Conservation (phyloP, 108 stramenopile genomes). For the Cyclostephanos tholiformis region DNA sequence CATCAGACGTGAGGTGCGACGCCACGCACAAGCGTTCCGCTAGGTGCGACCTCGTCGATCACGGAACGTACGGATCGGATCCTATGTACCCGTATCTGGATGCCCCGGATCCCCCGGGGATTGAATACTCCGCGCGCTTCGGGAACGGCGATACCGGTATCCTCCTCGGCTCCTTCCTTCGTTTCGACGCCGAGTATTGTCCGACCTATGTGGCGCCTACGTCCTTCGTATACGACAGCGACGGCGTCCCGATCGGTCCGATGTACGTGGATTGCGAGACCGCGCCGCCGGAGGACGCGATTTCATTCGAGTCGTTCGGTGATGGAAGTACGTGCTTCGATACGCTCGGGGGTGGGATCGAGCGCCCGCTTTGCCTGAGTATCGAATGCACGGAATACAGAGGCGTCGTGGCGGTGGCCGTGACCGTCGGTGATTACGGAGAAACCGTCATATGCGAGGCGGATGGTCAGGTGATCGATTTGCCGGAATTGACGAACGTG, state of each 20-base stretch:
- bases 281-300: slow-evolving; percentile 7
- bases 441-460: slow-evolving; percentile 23
- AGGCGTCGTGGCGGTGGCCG: slow-evolving; percentile 7
- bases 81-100: slow-evolving; percentile 18
- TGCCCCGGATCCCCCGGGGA: neutral
- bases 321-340: slow-evolving; percentile 25
- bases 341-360: slow-evolving; percentile 16
- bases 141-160: neutral
- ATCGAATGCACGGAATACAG: slow-evolving; percentile 12
- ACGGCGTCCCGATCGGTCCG: slow-evolving; percentile 14
- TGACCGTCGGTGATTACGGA: slow-evolving; percentile 13
- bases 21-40: slow-evolving; percentile 11
- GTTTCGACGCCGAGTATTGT: slow-evolving; percentile 35
- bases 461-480: slow-evolving; percentile 22
- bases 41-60: slow-evolving; percentile 38
- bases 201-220: slow-evolving; percentile 31
- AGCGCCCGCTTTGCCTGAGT: slow-evolving; percentile 28
- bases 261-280: slow-evolving; percentile 21
- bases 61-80: slow-evolving; percentile 16
- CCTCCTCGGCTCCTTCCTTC: slow-evolving; percentile 18
- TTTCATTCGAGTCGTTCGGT: slow-evolving; percentile 28
- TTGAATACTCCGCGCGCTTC: slow-evolving; percentile 23
- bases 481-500: slow-evolving; percentile 7
- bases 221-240: slow-evolving; percentile 6
- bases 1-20: slow-evolving; percentile 16